Conservation (phyloP, 2,329 filamentous ascomycete species). For the Botryotinia globosa region DNA sequence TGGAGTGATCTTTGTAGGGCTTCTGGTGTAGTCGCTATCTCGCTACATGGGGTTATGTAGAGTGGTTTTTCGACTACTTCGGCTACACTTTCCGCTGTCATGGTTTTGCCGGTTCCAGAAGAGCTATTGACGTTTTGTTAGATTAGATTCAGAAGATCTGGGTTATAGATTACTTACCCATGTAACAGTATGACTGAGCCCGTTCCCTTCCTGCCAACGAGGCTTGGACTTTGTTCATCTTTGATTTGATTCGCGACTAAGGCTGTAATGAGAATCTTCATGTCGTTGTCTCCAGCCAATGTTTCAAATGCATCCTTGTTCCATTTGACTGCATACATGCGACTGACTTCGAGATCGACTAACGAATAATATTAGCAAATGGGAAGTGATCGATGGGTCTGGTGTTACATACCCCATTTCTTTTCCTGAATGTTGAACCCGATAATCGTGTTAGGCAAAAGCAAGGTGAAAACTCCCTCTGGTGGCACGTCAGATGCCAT, state of each 20-base stretch:
- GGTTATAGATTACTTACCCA: neutral
- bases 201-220: slow-evolving; percentile 1
- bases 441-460: slow-evolving; percentile 7
- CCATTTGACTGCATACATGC: slow-evolving; percentile 19
- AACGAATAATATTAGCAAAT: slow-evolving; percentile 3
- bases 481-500: slow-evolving; percentile 17
- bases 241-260: slow-evolving; percentile 19
- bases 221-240: slow-evolving; percentile 4
- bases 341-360: slow-evolving; percentile 19
- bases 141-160: neutral
- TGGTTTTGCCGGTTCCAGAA: slow-evolving; percentile 18
- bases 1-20: slow-evolving; percentile 1
- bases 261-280: slow-evolving; percentile 14
- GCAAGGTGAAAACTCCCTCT: slow-evolving; percentile 17
- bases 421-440: slow-evolving; percentile 19
- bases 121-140: neutral
- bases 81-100: slow-evolving; percentile 18
- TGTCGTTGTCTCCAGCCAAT: slow-evolving; percentile 8
- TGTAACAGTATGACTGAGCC: slow-evolving; percentile 17
- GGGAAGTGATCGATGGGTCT: no score
- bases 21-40: slow-evolving; percentile 12
- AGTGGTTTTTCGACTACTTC: slow-evolving; percentile 15
- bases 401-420: slow-evolving; percentile 15
- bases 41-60: slow-evolving; percentile 11
- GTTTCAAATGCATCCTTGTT: slow-evolving; percentile 18